phyloP scores from a whole-genome alignment of 305 asterid genomes.

The Striga hermonthica region DNA sequence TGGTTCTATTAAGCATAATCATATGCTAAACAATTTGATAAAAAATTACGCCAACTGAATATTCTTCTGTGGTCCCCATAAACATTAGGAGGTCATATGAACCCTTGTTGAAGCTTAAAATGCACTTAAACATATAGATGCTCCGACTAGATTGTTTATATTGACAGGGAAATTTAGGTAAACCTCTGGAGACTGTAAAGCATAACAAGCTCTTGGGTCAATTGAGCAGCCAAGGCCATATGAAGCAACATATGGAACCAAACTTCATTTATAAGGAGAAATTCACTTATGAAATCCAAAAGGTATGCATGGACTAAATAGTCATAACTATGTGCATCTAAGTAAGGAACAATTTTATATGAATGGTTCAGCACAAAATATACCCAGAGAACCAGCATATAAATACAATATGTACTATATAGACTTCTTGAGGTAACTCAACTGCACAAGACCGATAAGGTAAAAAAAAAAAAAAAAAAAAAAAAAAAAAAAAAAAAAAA shows the following conservation, averaged over 20 bases:
- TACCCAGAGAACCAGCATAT: slow-evolving; percentile 21
- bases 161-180: slow-evolving; percentile 3
- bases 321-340: slow-evolving; percentile 7
- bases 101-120: not conserved
- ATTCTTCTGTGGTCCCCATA: not conserved
- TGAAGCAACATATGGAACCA: slow-evolving; percentile 17
- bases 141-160: not conserved
- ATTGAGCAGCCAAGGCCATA: not conserved
- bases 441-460: not conserved
- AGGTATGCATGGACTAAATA: slow-evolving; percentile 1
- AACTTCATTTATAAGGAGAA: slow-evolving; percentile 5
- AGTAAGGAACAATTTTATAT: not conserved
- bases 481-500: too few species aligned
- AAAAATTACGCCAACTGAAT: slow-evolving; percentile 4
- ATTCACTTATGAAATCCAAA: slow-evolving; percentile 5
- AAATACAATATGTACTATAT: slow-evolving; percentile 2
- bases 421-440: slow-evolving; percentile 10
- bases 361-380: slow-evolving; percentile 12
- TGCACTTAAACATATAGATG: not conserved
- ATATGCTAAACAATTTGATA: not conserved
- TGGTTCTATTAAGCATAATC: not conserved
- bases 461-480: not conserved
- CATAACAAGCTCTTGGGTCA: not conserved
- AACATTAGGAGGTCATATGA: slow-evolving; percentile 3
- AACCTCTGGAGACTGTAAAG: not conserved